A percentile compares a stretch with the other conserved stretches of the same genome.
Evolutionary conservation across 1,284 basidiomycete species (phyloP).

Genomic region (Sphagnurus paluster): DNA sequence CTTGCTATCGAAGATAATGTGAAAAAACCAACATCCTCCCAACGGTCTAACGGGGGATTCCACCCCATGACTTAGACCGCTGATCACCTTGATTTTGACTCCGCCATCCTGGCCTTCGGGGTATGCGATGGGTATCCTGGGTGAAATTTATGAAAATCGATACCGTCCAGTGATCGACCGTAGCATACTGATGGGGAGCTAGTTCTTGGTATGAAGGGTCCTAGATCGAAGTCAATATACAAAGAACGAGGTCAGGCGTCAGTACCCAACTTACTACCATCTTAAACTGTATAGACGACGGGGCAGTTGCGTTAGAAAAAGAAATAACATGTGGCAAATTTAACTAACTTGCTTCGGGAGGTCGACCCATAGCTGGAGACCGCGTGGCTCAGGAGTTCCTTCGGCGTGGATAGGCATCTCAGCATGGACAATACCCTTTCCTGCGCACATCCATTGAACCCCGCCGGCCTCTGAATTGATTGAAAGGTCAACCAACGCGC

Average conservation of each 20-base stretch:
- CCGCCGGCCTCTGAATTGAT: conserved; percentile 64
- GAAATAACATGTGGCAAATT: background rate
- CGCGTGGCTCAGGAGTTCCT: conserved; percentile 69
- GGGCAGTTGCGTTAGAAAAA: conserved; percentile 21
- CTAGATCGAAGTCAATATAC: conserved; percentile 28
- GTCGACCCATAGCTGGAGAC: conserved; percentile 94
- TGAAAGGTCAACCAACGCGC: background rate
- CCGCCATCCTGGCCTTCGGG: conserved; percentile 73
- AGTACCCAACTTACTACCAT: conserved; percentile 60
- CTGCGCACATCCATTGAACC: conserved; percentile 95
- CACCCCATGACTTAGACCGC: conserved; percentile 84
- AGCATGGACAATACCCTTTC: conserved; percentile 76
- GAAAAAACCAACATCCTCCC: conserved; percentile 94
- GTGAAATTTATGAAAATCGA: conserved; percentile 2
- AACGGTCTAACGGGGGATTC: conserved; percentile 87
- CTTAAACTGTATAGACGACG: conserved; percentile 77
- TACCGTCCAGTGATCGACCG: background rate
- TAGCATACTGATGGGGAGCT: conserved; percentile 54
- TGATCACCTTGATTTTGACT: conserved; percentile 82
- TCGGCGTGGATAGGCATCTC: conserved; percentile 86
- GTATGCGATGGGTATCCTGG: conserved; percentile 71
- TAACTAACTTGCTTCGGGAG: conserved; percentile 69
- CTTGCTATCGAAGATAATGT: conserved; percentile 69
- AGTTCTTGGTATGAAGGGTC: conserved; percentile 81
- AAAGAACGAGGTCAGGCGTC: background rate